Evolutionary conservation across 805 yeast genomes (phyloP).

Genomic region (Yamadazyma scolyti): DNA sequence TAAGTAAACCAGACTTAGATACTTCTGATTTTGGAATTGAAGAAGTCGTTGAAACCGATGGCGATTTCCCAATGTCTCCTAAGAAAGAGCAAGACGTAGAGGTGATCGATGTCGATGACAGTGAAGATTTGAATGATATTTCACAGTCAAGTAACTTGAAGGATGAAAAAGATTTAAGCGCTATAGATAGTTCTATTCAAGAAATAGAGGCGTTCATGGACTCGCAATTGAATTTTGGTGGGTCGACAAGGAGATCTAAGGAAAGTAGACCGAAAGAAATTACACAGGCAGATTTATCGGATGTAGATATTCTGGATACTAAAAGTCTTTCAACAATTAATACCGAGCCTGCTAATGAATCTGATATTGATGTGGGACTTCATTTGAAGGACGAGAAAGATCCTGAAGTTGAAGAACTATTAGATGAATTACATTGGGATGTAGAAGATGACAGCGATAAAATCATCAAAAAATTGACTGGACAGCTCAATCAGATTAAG

Average conservation of each 20-base stretch:
- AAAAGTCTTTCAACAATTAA: constrained; percentile 11
- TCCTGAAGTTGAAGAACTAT: constrained; percentile 56
- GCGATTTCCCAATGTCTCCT: constrained; percentile 11
- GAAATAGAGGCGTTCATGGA: constrained; percentile 39
- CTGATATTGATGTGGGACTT: constrained; percentile 4
- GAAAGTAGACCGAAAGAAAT: constrained; percentile 2
- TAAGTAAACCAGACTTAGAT: constrained; percentile 9
- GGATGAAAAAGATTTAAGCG: constrained; percentile 7
- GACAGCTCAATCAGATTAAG: constrained; percentile 60
- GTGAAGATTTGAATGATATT: constrained; percentile 4
- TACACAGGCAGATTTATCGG: constrained; percentile 10
- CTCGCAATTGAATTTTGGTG: constrained; percentile 22
- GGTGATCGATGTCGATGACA: not conserved
- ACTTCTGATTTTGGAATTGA: constrained; percentile 32
- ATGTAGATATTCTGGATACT: constrained; percentile 10
- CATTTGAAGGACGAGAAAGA: constrained; percentile 25
- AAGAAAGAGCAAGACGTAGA: not conserved
- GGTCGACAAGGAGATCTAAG: not conserved
- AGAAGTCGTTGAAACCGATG: constrained; percentile 30
- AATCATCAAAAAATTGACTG: constrained; percentile 53
- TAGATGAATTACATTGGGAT: constrained; percentile 78
- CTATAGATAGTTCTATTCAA: constrained; percentile 33
- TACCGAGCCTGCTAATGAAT: constrained; percentile 7
- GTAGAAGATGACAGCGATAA: constrained; percentile 59
- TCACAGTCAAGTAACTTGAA: constrained; percentile 5